phyloP scores from a whole-genome alignment of 148 eudicot species.

The Polygonum aviculare region DNA sequence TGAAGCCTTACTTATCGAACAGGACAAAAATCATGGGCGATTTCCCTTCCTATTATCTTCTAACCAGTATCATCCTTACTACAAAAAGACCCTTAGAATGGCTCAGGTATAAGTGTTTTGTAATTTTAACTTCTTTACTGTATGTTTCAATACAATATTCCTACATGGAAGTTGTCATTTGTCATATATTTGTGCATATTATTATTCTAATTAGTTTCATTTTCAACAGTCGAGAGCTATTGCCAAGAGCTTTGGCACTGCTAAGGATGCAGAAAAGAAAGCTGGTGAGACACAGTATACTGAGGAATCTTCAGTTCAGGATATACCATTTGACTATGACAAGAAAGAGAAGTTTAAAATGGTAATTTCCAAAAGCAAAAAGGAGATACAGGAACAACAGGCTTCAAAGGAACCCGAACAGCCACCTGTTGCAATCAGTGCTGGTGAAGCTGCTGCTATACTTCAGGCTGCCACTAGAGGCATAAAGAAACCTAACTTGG shows the following conservation, averaged over 20 bases:
- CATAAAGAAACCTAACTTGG: slow-evolving; percentile 51
- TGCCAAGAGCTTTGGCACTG: slow-evolving; percentile 35
- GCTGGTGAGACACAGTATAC: slow-evolving; percentile 7
- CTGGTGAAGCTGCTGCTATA: slow-evolving; percentile 81
- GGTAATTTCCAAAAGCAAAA: slow-evolving; percentile 73
- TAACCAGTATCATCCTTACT: slow-evolving; percentile 65
- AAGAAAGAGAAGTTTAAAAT: slow-evolving; percentile 88
- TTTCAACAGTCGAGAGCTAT: slow-evolving; percentile 45
- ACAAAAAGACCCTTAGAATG: slow-evolving; percentile 51
- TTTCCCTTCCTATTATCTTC: slow-evolving; percentile 81
- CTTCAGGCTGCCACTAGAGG: slow-evolving; percentile 98
- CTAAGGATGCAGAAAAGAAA: slow-evolving; percentile 32
- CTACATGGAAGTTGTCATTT: background rate
- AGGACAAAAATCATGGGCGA: slow-evolving; percentile 62
- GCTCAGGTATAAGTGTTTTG: slow-evolving; percentile 52
- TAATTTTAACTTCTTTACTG: background rate
- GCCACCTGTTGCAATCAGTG: slow-evolving; percentile 46
- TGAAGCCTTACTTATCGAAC: slow-evolving; percentile 83
- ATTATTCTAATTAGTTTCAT: slow-evolving; percentile 6
- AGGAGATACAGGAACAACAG: slow-evolving; percentile 51
- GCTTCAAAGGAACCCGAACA: slow-evolving; percentile 39
- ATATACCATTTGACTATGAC: slow-evolving; percentile 50
- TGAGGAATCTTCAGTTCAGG: slow-evolving; percentile 27
- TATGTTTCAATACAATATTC: background rate
- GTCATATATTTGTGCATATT: background rate